Conservation (phyloP, 306 rosid species). For the Casuarina cunninghamiana region DNA sequence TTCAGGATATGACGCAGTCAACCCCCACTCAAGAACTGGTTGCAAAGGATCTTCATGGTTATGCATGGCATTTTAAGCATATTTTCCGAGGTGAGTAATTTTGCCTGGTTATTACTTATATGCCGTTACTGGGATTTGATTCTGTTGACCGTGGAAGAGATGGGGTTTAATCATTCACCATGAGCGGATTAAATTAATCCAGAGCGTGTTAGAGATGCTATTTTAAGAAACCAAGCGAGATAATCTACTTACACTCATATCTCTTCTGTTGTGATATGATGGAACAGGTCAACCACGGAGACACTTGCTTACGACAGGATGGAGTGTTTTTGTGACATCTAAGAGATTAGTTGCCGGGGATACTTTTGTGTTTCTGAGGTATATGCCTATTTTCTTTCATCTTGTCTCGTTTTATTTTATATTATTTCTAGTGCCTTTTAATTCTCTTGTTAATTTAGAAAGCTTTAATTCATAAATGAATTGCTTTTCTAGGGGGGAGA, state of each 20-base stretch:
- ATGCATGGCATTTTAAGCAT: conserved; percentile 94
- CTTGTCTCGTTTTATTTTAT: conserved; percentile 5
- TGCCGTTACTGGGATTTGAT: conserved; percentile 4
- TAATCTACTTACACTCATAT: conserved; percentile 9
- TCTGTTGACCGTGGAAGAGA: background rate
- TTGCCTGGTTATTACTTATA: conserved; percentile 9
- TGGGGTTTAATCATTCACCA: background rate
- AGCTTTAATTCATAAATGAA: conserved; percentile 25
- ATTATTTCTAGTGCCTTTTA: conserved; percentile 5
- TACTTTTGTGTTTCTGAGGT: conserved; percentile 89
- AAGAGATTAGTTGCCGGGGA: conserved; percentile 92
- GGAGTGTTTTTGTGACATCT: conserved; percentile 97
- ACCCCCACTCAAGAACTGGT: conserved; percentile 95
- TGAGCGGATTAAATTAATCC: background rate
- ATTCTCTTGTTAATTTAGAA: background rate
- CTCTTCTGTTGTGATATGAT: conserved; percentile 19
- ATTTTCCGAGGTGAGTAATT: conserved; percentile 74
- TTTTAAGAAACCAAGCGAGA: background rate
- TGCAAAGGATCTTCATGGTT: conserved; percentile 90
- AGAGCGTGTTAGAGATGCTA: background rate
- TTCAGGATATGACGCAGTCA: conserved; percentile 79
- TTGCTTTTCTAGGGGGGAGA: conserved; percentile 57
- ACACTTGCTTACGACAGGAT: conserved; percentile 94
- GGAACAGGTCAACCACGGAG: conserved; percentile 91
- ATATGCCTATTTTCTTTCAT: background rate